A percentile compares a stretch with the other conserved stretches of the same genome.
Conservation (phyloP, 2,329 filamentous ascomycete species). For the Chaetomium globosum region DNA sequence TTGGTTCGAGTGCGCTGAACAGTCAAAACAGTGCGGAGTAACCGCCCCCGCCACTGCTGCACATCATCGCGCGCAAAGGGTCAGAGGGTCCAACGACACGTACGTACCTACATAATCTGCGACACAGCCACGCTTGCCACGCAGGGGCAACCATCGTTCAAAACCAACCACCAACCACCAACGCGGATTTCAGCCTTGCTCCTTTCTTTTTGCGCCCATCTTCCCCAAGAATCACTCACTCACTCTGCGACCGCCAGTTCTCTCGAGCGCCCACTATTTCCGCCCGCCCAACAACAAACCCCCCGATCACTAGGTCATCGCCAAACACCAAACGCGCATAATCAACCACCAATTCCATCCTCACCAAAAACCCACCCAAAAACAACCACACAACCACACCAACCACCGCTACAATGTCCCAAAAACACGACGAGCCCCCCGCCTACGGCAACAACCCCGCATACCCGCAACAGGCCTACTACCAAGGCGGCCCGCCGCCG, state of each 20-base stretch:
- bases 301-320: neutral
- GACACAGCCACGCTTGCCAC: constrained; percentile 20
- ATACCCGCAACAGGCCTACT: constrained; percentile 50
- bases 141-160: neutral
- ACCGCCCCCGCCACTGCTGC: neutral
- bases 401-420: constrained; percentile 43
- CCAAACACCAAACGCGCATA: neutral
- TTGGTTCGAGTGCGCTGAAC: neutral
- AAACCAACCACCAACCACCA: constrained; percentile 2
- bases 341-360: neutral
- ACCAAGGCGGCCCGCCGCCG: constrained; percentile 38
- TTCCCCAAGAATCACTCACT: neutral
- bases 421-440: constrained; percentile 55
- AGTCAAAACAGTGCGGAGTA: neutral
- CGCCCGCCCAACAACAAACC: neutral
- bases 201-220: neutral
- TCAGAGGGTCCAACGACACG: constrained; percentile 6
- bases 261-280: neutral
- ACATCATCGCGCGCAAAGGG: neutral
- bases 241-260: constrained; percentile 1
- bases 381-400: neutral
- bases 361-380: neutral
- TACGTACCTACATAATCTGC: constrained; percentile 1
- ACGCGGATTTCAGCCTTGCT: neutral
- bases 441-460: constrained; percentile 49